Evolutionary conservation across 495 filamentous ascomycete genomes (phyloP), one percentile per base, ranked within the genome.

Genomic region (Tuber indicum): DNA sequence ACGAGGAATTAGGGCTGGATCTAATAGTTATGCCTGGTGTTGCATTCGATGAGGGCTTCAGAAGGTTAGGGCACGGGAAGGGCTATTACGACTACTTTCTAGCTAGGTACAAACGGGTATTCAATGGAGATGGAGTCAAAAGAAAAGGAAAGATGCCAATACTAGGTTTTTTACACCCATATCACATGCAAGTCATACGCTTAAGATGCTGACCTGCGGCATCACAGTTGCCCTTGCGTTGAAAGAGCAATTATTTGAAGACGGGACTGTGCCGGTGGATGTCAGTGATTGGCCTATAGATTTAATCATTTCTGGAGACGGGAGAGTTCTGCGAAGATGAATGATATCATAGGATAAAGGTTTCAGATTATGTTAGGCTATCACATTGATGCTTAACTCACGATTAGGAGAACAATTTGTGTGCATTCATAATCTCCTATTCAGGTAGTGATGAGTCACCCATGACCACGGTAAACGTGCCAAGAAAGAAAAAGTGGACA

Each of bases 21-120:
- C 82, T 98, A 76, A 90, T 99, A 73, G 88, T 99, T 36, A 90
- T 98, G 90, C 96, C 96, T 3, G 96, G 96, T 21, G 92, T 98
- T 84, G 96, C 93, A 14, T 99, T 98, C 84, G 95, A 97, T 84
- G 82, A 85, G 19, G 87, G 86, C 46, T 89, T 95, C 74, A 88
- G 91, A 78, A 87, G 96, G 82, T 87, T 98, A 17, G 96, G 96
- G 14, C 96, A 99, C 87, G 96, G 96, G 73, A 97, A 93, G 87
- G 96, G 96, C 70, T 99, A 94, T 85, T 99, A 98, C 88, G 96
- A 99, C 85, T 91, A 89, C 86, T 99, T 96, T 84, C 85, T 99
- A 83, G 87, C 90, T 76, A 89, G 90, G 81, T 96, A 94, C 85
- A 86, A 85, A 58, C 84, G 86, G 78, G 85, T 85, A 81, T 79